Evolutionary conservation across 805 yeast species (phyloP).

Genomic region (Ogataea pignaliae): DNA sequence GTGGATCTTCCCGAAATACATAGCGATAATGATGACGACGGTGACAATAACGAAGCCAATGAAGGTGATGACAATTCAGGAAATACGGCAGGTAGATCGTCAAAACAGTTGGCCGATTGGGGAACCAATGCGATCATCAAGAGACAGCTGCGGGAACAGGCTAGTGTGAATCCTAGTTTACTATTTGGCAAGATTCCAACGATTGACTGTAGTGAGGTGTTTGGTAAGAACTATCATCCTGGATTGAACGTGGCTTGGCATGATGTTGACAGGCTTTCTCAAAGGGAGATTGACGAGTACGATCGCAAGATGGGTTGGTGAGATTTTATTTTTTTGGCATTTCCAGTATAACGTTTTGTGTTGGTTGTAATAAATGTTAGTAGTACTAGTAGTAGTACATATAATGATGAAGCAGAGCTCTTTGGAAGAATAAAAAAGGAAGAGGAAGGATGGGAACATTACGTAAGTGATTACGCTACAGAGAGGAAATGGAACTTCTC

Average conservation of each 20-base stretch:
- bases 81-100: conserved; percentile 17
- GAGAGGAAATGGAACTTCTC: too few relatives aligned
- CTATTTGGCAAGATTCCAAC: conserved; percentile 23
- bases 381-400: neutral
- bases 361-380: neutral
- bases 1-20: conserved; percentile 3
- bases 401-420: neutral
- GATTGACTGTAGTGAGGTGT: conserved; percentile 21
- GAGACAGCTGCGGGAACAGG: conserved; percentile 17
- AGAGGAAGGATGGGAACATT: too few relatives aligned
- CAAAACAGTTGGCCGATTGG: conserved; percentile 23
- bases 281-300: conserved; percentile 23
- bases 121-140: conserved; percentile 15
- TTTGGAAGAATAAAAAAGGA: neutral
- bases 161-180: conserved; percentile 18
- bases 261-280: conserved; percentile 18
- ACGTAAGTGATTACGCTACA: too few relatives aligned
- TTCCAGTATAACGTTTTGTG: neutral
- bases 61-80: conserved; percentile 25
- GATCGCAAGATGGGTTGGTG: conserved; percentile 26
- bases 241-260: conserved; percentile 24
- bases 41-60: too few relatives aligned
- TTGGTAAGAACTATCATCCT: conserved; percentile 18
- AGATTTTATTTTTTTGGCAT: neutral
- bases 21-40: too few relatives aligned